These are phyloP conservation scores for Ophiocordyceps camponoti-rufipedis DNA, from an alignment of 2,329 filamentous ascomycete genomes.

Conservation along the genomic window DNA sequence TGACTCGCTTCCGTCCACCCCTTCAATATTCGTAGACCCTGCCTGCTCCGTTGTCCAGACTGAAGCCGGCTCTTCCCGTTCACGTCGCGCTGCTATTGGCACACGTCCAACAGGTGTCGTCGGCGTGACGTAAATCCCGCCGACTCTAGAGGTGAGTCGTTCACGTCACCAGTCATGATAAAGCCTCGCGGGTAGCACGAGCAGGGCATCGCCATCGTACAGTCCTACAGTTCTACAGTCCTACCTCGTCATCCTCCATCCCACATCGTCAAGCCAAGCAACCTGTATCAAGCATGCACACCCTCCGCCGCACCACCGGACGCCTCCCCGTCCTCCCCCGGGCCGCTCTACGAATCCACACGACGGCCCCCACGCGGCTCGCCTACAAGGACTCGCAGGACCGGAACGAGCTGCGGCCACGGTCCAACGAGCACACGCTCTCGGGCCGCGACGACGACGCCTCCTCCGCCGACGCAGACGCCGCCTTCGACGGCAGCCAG, in stretches of 20 bases:
- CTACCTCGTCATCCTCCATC: neutral
- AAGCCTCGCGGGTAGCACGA: too few relatives aligned
- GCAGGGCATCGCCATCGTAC: too few relatives aligned
- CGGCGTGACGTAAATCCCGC: neutral
- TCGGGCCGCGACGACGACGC: conserved; percentile 45
- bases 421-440: conserved; percentile 48
- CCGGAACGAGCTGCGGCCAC: conserved; percentile 45
- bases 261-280: neutral
- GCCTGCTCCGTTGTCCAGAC: neutral
- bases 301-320: neutral
- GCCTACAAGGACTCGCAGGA: conserved; percentile 36
- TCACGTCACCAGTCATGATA: neutral
- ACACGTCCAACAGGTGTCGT: neutral
- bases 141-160: neutral
- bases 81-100: too few relatives aligned
- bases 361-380: conserved; percentile 7
- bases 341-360: conserved; percentile 15
- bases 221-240: too few relatives aligned
- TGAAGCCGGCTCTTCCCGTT: too few relatives aligned
- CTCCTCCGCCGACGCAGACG: conserved; percentile 27
- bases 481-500: conserved; percentile 47
- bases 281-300: too few relatives aligned
- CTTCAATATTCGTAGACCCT: neutral
- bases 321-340: conserved; percentile 3
- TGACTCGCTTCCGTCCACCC: neutral